Conservation (phyloP, 1,139 yeast species). For the Taphrina populina region DNA sequence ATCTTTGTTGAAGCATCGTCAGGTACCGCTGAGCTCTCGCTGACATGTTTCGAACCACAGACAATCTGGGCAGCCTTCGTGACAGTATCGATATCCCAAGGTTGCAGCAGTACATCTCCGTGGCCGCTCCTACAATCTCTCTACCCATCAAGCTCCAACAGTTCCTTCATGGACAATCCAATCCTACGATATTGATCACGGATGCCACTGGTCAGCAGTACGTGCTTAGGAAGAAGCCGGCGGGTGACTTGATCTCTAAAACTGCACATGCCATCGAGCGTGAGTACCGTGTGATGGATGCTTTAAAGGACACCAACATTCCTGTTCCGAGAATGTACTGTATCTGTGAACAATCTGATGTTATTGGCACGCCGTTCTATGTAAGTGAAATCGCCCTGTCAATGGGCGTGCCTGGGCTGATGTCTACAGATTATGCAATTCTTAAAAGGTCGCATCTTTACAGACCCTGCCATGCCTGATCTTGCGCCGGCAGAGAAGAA, state of each 20-base stretch:
- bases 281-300: slow-evolving; percentile 58
- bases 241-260: slow-evolving; percentile 57
- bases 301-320: slow-evolving; percentile 47
- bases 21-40: too few species aligned
- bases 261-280: slow-evolving; percentile 68
- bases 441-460: slow-evolving; percentile 60
- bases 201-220: slow-evolving; percentile 51
- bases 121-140: slow-evolving; percentile 17
- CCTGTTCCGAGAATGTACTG: slow-evolving; percentile 70
- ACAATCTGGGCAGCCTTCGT: slow-evolving; percentile 24
- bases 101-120: slow-evolving; percentile 11
- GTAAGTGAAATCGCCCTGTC: neutral
- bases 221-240: slow-evolving; percentile 63
- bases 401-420: slow-evolving; percentile 45
- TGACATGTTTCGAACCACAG: slow-evolving; percentile 28
- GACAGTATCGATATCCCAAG: slow-evolving; percentile 13
- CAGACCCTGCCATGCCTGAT: slow-evolving; percentile 55
- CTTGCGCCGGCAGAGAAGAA: slow-evolving; percentile 41
- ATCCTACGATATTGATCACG: slow-evolving; percentile 59
- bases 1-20: too few species aligned
- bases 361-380: slow-evolving; percentile 53
- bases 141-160: slow-evolving; percentile 45
- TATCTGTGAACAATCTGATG: slow-evolving; percentile 58
- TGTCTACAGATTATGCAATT: slow-evolving; percentile 66
- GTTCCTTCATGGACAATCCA: slow-evolving; percentile 65